A percentile compares a stretch with the other conserved stretches of the same genome.
Evolutionary conservation across 1,284 basidiomycete species (phyloP).

Genomic region (Omphalotus olearius): DNA sequence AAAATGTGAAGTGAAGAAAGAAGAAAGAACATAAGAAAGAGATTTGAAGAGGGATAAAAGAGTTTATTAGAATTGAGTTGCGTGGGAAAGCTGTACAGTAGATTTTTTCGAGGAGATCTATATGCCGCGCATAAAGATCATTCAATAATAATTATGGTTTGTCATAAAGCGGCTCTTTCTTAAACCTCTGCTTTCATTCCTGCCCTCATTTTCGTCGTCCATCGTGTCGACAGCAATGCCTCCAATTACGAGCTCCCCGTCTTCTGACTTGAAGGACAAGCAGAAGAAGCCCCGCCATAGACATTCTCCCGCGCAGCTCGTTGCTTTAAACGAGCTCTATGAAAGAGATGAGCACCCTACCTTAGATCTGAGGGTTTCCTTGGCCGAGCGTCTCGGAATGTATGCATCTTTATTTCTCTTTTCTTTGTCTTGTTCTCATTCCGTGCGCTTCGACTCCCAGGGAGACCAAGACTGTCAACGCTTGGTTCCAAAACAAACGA

Average conservation of each 20-base stretch:
- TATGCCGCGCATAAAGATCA: too few relatives aligned
- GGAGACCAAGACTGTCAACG: conserved; percentile 79
- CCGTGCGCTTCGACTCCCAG: conserved; percentile 30
- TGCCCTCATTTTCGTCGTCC: conserved; percentile 18
- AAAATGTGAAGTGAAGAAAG: too few relatives aligned
- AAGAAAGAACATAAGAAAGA: too few relatives aligned
- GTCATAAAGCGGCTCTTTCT: conserved; percentile 8
- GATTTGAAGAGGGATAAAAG: too few relatives aligned
- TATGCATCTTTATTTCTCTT: conserved; percentile 35
- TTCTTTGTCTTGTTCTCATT: conserved; percentile 21
- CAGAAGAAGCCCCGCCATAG: conserved; percentile 73
- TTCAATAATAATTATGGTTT: too few relatives aligned
- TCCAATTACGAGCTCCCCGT: conserved; percentile 20
- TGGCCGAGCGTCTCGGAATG: conserved; percentile 72
- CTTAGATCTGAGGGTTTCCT: conserved; percentile 56
- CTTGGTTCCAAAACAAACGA: conserved; percentile 82
- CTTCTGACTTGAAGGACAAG: conserved; percentile 24
- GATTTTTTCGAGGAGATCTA: too few relatives aligned
- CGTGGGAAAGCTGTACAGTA: too few relatives aligned
- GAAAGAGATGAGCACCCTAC: conserved; percentile 73
- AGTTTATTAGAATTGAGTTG: too few relatives aligned
- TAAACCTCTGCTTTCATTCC: conserved; percentile 14
- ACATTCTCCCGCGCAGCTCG: conserved; percentile 64
- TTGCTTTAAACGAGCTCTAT: conserved; percentile 71
- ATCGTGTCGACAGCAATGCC: conserved; percentile 17